A percentile compares a stretch with the other conserved stretches of the same genome.
phyloP scores from a whole-genome alignment of 805 yeast genomes.

The Yamadazyma takamatsuzukensis region DNA sequence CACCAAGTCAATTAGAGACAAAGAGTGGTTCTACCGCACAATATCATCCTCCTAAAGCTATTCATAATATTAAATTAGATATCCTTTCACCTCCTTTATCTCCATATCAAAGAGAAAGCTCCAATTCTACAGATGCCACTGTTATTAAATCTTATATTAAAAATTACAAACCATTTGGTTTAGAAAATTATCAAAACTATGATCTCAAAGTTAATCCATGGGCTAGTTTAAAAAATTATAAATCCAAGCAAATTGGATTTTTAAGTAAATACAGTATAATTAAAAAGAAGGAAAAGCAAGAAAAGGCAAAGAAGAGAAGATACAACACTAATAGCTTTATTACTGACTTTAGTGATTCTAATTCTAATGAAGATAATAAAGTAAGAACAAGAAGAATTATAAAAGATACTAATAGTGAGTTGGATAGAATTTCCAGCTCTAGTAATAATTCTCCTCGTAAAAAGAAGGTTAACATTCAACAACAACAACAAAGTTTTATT shows the following conservation, averaged over 20 bases:
- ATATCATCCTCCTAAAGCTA: slow-evolving; percentile 2
- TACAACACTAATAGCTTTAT: slow-evolving; percentile 12
- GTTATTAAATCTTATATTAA: slow-evolving; percentile 9
- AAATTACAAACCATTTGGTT: slow-evolving; percentile 38
- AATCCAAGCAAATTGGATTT: slow-evolving; percentile 47
- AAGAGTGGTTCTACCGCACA: slow-evolving; percentile 11
- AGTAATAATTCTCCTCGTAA: slow-evolving; percentile 31
- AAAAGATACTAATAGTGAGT: slow-evolving; percentile 17
- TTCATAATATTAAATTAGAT: slow-evolving; percentile 7
- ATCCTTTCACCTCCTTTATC: slow-evolving; percentile 47
- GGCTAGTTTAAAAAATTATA: slow-evolving; percentile 44
- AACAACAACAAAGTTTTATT: slow-evolving; percentile 46
- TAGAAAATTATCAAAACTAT: slow-evolving; percentile 45
- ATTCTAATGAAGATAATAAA: slow-evolving; percentile 42
- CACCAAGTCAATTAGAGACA: slow-evolving; percentile 13
- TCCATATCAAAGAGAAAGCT: slow-evolving; percentile 36
- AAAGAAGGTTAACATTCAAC: slow-evolving; percentile 26
- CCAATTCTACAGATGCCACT: not conserved
- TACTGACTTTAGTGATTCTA: slow-evolving; percentile 11
- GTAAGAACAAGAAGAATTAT: slow-evolving; percentile 59
- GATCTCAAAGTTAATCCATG: slow-evolving; percentile 52
- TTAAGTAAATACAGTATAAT: slow-evolving; percentile 47
- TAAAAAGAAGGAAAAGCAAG: slow-evolving; percentile 15
- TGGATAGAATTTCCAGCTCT: slow-evolving; percentile 8
- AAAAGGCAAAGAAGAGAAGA: slow-evolving; percentile 19